Conservation (phyloP, 805 yeast genomes). For the Candida incommunis region DNA sequence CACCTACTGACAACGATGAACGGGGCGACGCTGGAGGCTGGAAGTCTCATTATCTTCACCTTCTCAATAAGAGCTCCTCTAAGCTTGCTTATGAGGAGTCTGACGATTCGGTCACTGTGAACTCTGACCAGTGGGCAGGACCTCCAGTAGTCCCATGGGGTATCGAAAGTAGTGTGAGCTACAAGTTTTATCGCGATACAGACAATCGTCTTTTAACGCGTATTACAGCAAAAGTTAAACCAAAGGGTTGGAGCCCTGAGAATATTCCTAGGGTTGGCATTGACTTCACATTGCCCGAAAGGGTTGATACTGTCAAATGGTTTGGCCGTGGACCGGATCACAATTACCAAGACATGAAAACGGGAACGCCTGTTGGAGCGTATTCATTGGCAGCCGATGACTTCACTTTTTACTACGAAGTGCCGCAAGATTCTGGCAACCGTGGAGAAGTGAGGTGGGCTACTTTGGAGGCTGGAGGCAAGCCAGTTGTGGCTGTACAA, state of each 20-base stretch:
- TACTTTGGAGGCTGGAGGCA: conserved; percentile 1
- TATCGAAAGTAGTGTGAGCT: conserved; percentile 7
- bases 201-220: conserved; percentile 6
- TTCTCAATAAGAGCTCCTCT: background rate
- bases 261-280: conserved; percentile 24
- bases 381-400: conserved; percentile 9
- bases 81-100: conserved; percentile 1
- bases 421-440: conserved; percentile 26
- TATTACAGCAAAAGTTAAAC: conserved; percentile 2
- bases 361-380: conserved; percentile 17
- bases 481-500: conserved; percentile 4
- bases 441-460: conserved; percentile 22
- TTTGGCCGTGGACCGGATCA: conserved; percentile 26
- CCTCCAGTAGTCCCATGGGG: conserved; percentile 20
- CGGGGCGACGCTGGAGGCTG: conserved; percentile 17
- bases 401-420: conserved; percentile 19
- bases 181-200: conserved; percentile 5
- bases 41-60: conserved; percentile 7
- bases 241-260: conserved; percentile 10
- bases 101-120: conserved; percentile 3
- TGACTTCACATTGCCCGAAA: conserved; percentile 17
- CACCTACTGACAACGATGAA: conserved; percentile 21
- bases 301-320: conserved; percentile 17
- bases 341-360: conserved; percentile 21
- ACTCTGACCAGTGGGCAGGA: conserved; percentile 11